These are phyloP conservation scores for Erythrobasidium yunnanense DNA, from an alignment of 768 basidiomycete genomes.

Conservation along the genomic window DNA sequence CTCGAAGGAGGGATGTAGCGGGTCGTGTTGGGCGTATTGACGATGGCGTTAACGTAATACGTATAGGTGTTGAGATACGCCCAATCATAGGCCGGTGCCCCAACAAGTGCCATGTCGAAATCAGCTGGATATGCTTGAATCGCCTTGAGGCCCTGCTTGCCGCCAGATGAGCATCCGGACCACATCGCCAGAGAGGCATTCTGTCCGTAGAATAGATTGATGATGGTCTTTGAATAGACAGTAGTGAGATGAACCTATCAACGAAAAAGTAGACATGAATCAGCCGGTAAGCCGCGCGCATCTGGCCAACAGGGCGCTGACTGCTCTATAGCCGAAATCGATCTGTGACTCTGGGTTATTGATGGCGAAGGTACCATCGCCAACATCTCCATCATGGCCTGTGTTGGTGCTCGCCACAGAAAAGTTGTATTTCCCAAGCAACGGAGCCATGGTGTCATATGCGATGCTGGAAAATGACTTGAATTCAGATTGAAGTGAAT, in stretches of 20 bases:
- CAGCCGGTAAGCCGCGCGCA: background rate
- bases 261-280: background rate
- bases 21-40: constrained; percentile 25
- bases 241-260: constrained; percentile 33
- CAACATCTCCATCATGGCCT: constrained; percentile 5
- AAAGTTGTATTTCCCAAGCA: constrained; percentile 23
- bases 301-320: background rate
- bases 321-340: constrained; percentile 7
- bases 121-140: background rate
- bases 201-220: constrained; percentile 33
- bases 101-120: background rate
- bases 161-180: constrained; percentile 35
- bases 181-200: constrained; percentile 28
- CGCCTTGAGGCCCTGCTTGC: constrained; percentile 33
- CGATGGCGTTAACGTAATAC: constrained; percentile 28
- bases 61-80: constrained; percentile 28
- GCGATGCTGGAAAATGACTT: no score
- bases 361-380: constrained; percentile 29
- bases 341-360: background rate
- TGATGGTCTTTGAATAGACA: constrained; percentile 31
- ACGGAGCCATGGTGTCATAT: constrained; percentile 30
- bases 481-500: no score
- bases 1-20: constrained; percentile 17
- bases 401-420: constrained; percentile 12
- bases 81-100: constrained; percentile 20